Base-by-base conservation (phyloP, 2,329 filamentous ascomycete species). In the Aureobasidium sp. region DNA sequence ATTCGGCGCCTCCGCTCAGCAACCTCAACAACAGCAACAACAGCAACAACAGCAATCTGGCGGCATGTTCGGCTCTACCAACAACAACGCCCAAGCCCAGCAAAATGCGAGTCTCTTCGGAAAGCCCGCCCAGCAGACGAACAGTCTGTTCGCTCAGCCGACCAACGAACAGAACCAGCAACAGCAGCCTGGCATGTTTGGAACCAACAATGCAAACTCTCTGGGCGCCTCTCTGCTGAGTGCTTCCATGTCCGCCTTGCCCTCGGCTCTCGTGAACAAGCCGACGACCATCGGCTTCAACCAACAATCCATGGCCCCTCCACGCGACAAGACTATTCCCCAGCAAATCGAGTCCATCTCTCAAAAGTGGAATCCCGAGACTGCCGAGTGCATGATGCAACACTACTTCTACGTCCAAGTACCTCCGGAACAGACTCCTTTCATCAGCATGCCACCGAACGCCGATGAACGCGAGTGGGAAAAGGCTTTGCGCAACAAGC, bases 381-480 rank as follows among this genome's bases (percentile, higher is more conserved):
- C 80, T 70, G 80, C 84, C 23, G 84, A 84, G 69, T 91, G 88
- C 67, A 83, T 82, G 29, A 90, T 94, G 76, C 88, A 90, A 72
- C 79, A 88, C 69, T 93, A 93, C 77, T 90, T 94, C 72, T 95
- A 94, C 79, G 94, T 94, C 75, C 85, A 89, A 65, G 88, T 92
- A 64, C 85, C 88, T 64, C 84, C 88, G 68, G 82, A 84, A 57
- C 81, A 82, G 69, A 85, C 87, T n/a, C 88, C 88, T 11, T 91
- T 88, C 72, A 92, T 88, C 73, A 83, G 85, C 64, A 88, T 88
- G 2, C 79, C 82, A 17, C 77, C 84, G 1, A 78, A 83, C 66
- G 90, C 94, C 69, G 85, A 92, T 69, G 83, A 86, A 38, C 82
- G 84, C 65, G 88, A 89, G 69, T 95, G 89, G 88, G 90, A 95